Evolutionary conservation across 495 filamentous ascomycete species (phyloP).

Genomic region (Trichoderma reesei): DNA sequence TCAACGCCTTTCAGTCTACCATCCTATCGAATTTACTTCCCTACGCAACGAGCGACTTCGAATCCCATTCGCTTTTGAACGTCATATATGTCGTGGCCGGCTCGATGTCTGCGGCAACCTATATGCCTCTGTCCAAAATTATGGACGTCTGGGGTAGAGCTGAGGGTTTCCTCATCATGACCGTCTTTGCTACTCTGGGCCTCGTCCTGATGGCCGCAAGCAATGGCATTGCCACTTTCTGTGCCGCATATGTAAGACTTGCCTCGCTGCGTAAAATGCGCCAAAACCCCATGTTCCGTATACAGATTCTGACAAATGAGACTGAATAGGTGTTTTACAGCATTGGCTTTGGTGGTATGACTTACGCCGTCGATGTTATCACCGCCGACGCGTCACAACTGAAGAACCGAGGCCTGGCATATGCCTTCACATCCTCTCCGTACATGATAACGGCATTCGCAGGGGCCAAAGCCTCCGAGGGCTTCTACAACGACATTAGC

Average conservation of each 20-base stretch:
- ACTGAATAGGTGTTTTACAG: too few species aligned
- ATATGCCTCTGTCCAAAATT: conserved; percentile 53
- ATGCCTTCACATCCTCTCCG: conserved; percentile 51
- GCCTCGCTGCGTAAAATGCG: conserved; percentile 52
- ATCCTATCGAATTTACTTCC: conserved; percentile 30
- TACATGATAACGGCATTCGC: conserved; percentile 54
- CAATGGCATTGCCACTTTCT: conserved; percentile 36
- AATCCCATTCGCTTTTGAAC: conserved; percentile 35
- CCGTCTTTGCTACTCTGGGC: conserved; percentile 32
- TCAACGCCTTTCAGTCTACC: conserved; percentile 36
- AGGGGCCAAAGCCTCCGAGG: conserved; percentile 33
- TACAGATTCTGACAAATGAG: too few species aligned
- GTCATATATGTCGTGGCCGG: conserved; percentile 38
- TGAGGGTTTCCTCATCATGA: conserved; percentile 31
- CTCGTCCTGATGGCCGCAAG: conserved; percentile 42
- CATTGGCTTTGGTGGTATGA: too few species aligned
- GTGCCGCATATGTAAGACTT: conserved; percentile 48
- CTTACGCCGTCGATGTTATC: too few species aligned
- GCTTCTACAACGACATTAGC: conserved; percentile 30
- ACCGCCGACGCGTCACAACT: too few species aligned
- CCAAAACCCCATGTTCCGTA: too few species aligned
- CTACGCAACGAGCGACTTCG: conserved; percentile 39
- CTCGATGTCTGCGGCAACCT: conserved; percentile 51
- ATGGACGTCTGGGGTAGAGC: conserved; percentile 54
- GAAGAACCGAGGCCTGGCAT: conserved; percentile 29